phyloP scores from a whole-genome alignment of 176 grass and related monocot genomes.

The Triticum dicoccoides region DNA sequence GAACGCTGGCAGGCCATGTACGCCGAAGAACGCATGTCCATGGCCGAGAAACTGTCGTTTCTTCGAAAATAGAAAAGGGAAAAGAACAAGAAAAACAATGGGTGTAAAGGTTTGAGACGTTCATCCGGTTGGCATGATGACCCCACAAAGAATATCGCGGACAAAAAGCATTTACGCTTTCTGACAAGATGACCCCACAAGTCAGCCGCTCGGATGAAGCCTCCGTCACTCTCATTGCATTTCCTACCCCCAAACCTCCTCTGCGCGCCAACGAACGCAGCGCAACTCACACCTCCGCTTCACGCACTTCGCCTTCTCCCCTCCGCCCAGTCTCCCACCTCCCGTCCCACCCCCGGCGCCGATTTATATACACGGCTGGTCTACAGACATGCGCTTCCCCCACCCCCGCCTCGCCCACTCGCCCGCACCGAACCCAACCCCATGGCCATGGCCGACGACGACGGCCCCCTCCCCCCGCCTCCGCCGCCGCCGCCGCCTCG shows the following conservation, averaged over 20 bases:
- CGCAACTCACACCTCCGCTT: conserved; percentile 12
- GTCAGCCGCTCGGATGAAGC: neutral
- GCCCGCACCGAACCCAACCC: neutral
- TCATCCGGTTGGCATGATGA: neutral
- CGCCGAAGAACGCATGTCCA: too few species aligned
- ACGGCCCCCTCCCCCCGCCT: conserved; percentile 20
- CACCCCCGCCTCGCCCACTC: neutral
- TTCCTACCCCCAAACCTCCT: neutral
- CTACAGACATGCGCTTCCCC: conserved; percentile 23
- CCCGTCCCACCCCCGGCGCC: neutral
- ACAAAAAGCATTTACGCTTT: neutral
- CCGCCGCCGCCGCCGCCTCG: conserved; percentile 27
- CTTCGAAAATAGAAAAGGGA: too few species aligned
- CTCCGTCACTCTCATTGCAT: too few species aligned
- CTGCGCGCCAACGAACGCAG: conserved; percentile 20
- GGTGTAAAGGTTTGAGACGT: neutral
- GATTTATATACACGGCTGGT: conserved; percentile 13
- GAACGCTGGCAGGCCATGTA: too few species aligned
- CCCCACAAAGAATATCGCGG: neutral
- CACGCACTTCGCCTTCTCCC: conserved; percentile 51
- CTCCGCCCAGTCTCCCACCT: neutral
- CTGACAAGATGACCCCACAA: neutral
- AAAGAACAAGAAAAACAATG: too few species aligned
- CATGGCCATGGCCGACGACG: conserved; percentile 15
- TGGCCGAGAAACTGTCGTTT: too few species aligned